These are phyloP conservation scores for Candida dajiaensis DNA, from an alignment of 805 yeast genomes.

Conservation along the genomic window DNA sequence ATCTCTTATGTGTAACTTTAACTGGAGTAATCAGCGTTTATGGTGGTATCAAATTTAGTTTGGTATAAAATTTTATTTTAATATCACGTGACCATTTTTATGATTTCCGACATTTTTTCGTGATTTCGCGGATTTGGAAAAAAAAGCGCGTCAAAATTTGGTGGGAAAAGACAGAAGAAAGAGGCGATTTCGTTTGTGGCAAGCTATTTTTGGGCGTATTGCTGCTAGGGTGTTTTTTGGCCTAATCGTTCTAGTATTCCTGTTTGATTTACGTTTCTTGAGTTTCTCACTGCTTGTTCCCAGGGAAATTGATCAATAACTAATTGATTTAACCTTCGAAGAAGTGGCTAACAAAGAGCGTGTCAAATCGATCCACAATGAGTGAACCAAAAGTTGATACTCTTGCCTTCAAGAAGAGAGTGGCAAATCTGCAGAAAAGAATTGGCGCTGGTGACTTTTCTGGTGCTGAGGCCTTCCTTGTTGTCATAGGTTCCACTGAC, in stretches of 20 bases:
- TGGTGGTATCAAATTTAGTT: too few relatives aligned
- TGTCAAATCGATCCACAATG: slow-evolving; percentile 29
- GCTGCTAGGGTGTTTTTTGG: too few relatives aligned
- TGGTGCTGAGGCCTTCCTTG: slow-evolving; percentile 45
- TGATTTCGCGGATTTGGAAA: not conserved
- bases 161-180: not conserved
- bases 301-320: not conserved
- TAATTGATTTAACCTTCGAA: not conserved
- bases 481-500: slow-evolving; percentile 79
- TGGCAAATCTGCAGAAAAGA: slow-evolving; percentile 36
- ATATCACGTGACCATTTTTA: not conserved
- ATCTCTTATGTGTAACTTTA: too few relatives aligned
- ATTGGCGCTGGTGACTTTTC: slow-evolving; percentile 25
- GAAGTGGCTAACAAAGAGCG: not conserved
- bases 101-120: not conserved
- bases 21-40: too few relatives aligned
- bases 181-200: not conserved
- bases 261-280: too few relatives aligned
- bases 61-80: too few relatives aligned
- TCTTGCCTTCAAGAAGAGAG: slow-evolving; percentile 45
- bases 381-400: slow-evolving; percentile 54
- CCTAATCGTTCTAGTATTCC: too few relatives aligned
- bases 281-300: not conserved
- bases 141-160: not conserved
- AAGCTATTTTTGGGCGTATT: not conserved